These are phyloP conservation scores for Takakia lepidozioides DNA, from an alignment of 225 moss, liverwort and hornwort species.

Conservation along the genomic window DNA sequence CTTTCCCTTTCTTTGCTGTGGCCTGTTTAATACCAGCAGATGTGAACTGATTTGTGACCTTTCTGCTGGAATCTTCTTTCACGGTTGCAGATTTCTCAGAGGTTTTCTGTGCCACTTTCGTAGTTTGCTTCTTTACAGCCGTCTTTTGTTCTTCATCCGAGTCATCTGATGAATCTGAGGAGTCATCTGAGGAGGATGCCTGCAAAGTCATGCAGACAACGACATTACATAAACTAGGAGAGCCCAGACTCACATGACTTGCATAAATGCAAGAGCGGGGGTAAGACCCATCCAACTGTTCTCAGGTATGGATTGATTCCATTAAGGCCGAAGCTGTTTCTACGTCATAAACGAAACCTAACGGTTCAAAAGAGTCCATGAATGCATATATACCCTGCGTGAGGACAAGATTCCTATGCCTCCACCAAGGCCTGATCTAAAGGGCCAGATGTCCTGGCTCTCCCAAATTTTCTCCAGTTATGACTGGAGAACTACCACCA, in stretches of 20 bases:
- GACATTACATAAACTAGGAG: too few species aligned
- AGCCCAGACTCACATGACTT: neutral
- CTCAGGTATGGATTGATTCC: neutral
- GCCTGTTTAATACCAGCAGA: conserved; percentile 1
- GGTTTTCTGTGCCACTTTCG: conserved; percentile 13
- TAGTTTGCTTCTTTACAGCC: conserved; percentile 10
- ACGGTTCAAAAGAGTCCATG: neutral
- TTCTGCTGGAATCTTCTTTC: too few species aligned
- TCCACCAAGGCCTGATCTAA: too few species aligned
- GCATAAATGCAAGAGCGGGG: neutral
- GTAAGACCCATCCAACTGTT: neutral
- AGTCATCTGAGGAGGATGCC: conserved; percentile 1
- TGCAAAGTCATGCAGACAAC: too few species aligned
- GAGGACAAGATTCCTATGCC: too few species aligned
- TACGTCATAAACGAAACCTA: neutral
- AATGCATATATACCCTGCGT: too few species aligned
- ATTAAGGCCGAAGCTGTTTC: neutral
- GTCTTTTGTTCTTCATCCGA: conserved; percentile 18
- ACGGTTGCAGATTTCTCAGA: too few species aligned
- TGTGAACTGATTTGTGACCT: neutral
- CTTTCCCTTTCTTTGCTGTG: conserved; percentile 14
- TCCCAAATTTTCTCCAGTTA: too few species aligned
- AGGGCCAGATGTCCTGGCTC: too few species aligned
- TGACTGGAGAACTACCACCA: too few species aligned
- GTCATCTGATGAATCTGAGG: conserved; percentile 35